Evolutionary conservation across 352 stramenopile genomes (phyloP).

Genomic region (Phytophthora nicotianae): DNA sequence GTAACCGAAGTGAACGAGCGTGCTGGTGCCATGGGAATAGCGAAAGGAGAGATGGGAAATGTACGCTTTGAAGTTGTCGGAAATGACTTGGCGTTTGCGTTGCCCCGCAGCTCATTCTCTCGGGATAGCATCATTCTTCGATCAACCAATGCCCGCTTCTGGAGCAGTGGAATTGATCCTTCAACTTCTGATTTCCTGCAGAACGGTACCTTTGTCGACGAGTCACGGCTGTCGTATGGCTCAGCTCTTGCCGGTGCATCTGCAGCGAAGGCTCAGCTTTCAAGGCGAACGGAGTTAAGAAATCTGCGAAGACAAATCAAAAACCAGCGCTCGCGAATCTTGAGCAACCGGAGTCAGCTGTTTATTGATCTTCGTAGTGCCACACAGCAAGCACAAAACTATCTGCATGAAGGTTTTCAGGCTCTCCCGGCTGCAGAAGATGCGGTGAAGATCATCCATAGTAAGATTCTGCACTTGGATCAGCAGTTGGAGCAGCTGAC

Average conservation of each 20-base stretch:
- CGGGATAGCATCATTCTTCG: constrained; percentile 74
- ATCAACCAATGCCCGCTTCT: constrained; percentile 76
- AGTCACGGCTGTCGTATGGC: constrained; percentile 49
- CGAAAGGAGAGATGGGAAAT: constrained; percentile 16
- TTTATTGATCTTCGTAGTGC: constrained; percentile 84
- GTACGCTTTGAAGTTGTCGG: constrained; percentile 70
- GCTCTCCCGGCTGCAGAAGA: constrained; percentile 75
- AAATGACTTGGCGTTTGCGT: constrained; percentile 81
- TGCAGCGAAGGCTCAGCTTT: constrained; percentile 63
- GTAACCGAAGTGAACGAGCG: constrained; percentile 22
- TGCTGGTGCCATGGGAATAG: constrained; percentile 25
- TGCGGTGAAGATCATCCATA: constrained; percentile 82
- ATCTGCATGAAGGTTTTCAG: constrained; percentile 84
- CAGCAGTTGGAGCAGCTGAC: constrained; percentile 72
- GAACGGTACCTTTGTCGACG: constrained; percentile 72
- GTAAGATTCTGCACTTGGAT: constrained; percentile 81
- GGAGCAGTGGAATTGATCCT: constrained; percentile 69
- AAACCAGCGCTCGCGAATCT: constrained; percentile 80
- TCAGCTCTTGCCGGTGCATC: constrained; percentile 45
- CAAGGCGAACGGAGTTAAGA: constrained; percentile 61
- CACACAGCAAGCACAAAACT: constrained; percentile 83
- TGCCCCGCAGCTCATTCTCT: constrained; percentile 83
- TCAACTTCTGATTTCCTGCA: constrained; percentile 77
- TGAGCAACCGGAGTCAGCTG: constrained; percentile 83
- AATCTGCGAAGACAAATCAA: constrained; percentile 81